Evolutionary conservation across 345 rosid species (phyloP).

Genomic region (Arabidopsis thaliana): TAIR10.1 NC_003071.7:18181001-18181500

Average conservation of each 20-base stretch:
- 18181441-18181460: background rate
- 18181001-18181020: slow-evolving; percentile 83
- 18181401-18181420: slow-evolving; percentile 62
- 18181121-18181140: slow-evolving; percentile 24
- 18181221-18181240: too few species aligned
- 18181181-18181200: slow-evolving; percentile 24
- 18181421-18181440: slow-evolving; percentile 6
- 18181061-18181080: slow-evolving; percentile 82
- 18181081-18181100: slow-evolving; percentile 80
- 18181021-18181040: slow-evolving; percentile 80
- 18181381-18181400: slow-evolving; percentile 87
- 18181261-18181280: background rate
- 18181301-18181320: slow-evolving; percentile 47
- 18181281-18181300: background rate
- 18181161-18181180: slow-evolving; percentile 23
- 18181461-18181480: background rate
- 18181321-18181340: slow-evolving; percentile 99
- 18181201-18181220: slow-evolving; percentile 1
- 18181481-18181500: slow-evolving; percentile 52
- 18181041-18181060: slow-evolving; percentile 89
- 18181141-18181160: background rate
- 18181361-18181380: slow-evolving; percentile 96
- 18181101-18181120: slow-evolving; percentile 89
- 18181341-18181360: slow-evolving; percentile 98
- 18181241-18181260: too few species aligned